Evolutionary conservation across 108 stramenopile species (phyloP).

Genomic region (Ochromonas danica): DNA sequence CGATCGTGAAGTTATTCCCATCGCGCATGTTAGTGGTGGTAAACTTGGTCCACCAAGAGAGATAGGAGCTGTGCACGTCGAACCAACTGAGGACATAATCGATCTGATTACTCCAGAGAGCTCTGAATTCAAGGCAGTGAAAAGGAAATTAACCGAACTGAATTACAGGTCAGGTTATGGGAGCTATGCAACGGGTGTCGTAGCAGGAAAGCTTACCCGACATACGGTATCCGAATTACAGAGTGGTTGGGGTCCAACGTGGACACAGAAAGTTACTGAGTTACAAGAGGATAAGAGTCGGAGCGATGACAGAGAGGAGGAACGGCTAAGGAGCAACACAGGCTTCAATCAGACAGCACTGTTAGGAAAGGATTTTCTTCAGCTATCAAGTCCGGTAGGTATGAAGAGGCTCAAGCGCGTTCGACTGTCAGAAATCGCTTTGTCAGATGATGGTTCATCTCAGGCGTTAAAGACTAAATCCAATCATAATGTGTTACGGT

Average conservation of each 20-base stretch:
- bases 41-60: constrained; percentile 9
- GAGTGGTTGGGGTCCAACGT: constrained; percentile 13
- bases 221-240: constrained; percentile 15
- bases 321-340: constrained; percentile 14
- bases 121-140: constrained; percentile 15
- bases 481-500: constrained; percentile 16
- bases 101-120: constrained; percentile 15
- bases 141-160: constrained; percentile 16
- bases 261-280: constrained; percentile 9
- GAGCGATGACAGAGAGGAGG: constrained; percentile 13
- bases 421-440: constrained; percentile 15
- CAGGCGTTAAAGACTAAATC: constrained; percentile 15
- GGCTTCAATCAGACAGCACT: constrained; percentile 14
- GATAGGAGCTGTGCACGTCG: constrained; percentile 13
- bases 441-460: constrained; percentile 15
- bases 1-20: constrained; percentile 15
- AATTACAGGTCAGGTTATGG: constrained; percentile 15
- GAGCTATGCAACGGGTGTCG: constrained; percentile 13
- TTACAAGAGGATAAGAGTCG: constrained; percentile 1
- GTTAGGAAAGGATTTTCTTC: constrained; percentile 16
- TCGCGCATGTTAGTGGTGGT: constrained; percentile 13
- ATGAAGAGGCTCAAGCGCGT: constrained; percentile 13
- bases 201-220: constrained; percentile 14
- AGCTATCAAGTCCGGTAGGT: constrained; percentile 14
- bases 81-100: constrained; percentile 15